phyloP scores from a whole-genome alignment of 805 yeast genomes.

The Alloascoidea hylecoeti region DNA sequence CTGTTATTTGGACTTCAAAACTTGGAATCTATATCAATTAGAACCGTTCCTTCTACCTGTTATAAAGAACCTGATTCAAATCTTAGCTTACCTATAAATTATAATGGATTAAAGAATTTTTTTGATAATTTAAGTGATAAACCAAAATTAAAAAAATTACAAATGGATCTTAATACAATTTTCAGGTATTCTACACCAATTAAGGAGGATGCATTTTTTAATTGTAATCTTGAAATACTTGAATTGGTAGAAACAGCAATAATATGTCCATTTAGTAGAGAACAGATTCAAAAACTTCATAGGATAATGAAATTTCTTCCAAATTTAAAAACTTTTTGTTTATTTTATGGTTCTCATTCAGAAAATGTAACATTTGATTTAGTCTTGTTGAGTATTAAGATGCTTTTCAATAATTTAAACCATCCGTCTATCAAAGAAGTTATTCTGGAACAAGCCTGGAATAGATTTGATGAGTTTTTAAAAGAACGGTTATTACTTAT shows the following conservation, averaged over 20 bases:
- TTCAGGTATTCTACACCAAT: background rate
- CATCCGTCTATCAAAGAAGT: background rate
- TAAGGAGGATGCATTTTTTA: background rate
- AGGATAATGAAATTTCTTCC: background rate
- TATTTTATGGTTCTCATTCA: background rate
- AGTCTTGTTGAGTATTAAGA: background rate
- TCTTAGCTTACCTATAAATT: too few relatives aligned
- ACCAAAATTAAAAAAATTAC: background rate
- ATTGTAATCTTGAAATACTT: background rate
- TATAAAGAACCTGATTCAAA: conserved; percentile 1
- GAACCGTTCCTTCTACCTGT: background rate
- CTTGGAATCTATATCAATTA: background rate
- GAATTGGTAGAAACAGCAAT: background rate
- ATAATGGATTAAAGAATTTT: background rate
- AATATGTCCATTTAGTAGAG: conserved; percentile 1
- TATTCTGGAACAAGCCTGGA: background rate
- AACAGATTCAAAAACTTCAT: background rate
- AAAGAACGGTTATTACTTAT: background rate
- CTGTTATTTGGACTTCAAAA: background rate
- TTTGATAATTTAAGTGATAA: background rate
- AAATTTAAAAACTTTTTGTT: background rate
- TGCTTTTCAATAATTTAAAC: background rate
- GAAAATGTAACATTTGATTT: conserved; percentile 1
- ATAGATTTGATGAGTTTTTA: background rate
- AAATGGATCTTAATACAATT: background rate